A percentile compares a stretch with the other conserved stretches of the same genome.
phyloP scores from a whole-genome alignment of 2,329 filamentous ascomycete genomes.

The Shiraia bambusicola region DNA sequence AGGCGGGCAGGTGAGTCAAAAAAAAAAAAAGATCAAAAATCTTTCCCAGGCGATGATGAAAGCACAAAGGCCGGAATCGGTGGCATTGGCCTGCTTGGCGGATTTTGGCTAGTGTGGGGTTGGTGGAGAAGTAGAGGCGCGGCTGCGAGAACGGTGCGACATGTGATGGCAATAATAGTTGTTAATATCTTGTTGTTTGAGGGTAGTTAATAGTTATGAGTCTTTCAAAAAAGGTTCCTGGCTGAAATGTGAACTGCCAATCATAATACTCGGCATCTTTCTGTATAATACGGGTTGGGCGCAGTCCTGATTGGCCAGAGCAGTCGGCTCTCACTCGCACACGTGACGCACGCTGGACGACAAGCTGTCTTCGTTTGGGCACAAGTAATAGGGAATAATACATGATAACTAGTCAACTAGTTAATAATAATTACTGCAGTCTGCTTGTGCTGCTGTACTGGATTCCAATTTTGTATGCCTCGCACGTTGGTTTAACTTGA shows the following conservation, averaged over 20 bases:
- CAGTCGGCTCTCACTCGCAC: not conserved
- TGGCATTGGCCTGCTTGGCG: slow-evolving; percentile 11
- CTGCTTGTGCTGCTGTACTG: too few species aligned
- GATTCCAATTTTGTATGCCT: too few species aligned
- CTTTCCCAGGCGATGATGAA: slow-evolving; percentile 36
- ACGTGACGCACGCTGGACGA: not conserved
- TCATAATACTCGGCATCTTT: not conserved
- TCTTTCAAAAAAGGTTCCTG: too few species aligned
- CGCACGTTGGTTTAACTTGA: too few species aligned
- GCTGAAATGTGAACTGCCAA: too few species aligned
- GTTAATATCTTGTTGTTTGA: too few species aligned
- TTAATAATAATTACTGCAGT: too few species aligned
- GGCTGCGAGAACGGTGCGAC: not conserved
- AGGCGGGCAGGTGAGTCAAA: slow-evolving; percentile 43
- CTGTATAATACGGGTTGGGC: not conserved
- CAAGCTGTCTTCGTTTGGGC: too few species aligned
- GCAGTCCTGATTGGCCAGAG: not conserved
- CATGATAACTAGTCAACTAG: too few species aligned
- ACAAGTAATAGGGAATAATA: too few species aligned
- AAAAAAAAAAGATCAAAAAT: slow-evolving; percentile 35
- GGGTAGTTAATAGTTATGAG: too few species aligned
- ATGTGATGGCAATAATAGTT: too few species aligned
- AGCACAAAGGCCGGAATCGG: slow-evolving; percentile 32
- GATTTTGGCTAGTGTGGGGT: slow-evolving; percentile 13
- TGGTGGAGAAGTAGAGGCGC: slow-evolving; percentile 6